Conservation (phyloP, 2,329 filamentous ascomycete genomes). For the Fusarium annulatum region DNA sequence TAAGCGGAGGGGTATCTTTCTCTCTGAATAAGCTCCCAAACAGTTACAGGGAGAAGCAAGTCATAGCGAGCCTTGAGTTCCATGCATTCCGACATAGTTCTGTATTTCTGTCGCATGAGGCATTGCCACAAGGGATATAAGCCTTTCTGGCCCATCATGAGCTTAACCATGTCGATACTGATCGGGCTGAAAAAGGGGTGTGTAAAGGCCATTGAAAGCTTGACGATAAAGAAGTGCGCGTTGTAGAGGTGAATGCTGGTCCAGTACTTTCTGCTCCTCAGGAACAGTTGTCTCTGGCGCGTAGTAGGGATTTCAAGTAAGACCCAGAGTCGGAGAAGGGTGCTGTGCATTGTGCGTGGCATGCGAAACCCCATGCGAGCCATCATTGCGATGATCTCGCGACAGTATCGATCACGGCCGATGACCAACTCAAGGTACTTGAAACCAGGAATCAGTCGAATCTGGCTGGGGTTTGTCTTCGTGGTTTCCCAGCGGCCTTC, state of each 20-base stretch:
- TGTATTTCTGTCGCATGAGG: conserved; percentile 66
- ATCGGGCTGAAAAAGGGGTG: conserved; percentile 69
- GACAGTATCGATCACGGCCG: conserved; percentile 65
- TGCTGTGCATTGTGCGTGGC: conserved; percentile 58
- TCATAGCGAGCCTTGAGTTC: conserved; percentile 69
- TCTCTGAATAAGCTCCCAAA: conserved; percentile 38
- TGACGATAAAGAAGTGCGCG: conserved; percentile 74
- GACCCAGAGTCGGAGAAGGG: conserved; percentile 77
- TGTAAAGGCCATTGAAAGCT: conserved; percentile 76
- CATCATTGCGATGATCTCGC: conserved; percentile 72
- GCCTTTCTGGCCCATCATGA: conserved; percentile 69
- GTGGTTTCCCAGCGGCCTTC: conserved; percentile 8
- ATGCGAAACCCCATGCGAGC: conserved; percentile 67
- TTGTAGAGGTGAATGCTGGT: conserved; percentile 69
- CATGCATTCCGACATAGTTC: conserved; percentile 62
- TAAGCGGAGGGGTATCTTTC: conserved; percentile 51
- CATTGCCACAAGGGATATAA: conserved; percentile 69
- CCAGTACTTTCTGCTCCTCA: conserved; percentile 67
- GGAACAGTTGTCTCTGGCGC: conserved; percentile 61
- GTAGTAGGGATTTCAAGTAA: conserved; percentile 74
- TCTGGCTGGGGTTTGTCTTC: conserved; percentile 36
- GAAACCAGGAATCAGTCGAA: conserved; percentile 70
- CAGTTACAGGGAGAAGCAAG: conserved; percentile 54
- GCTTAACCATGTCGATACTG: conserved; percentile 61
- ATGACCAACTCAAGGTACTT: conserved; percentile 76